phyloP scores from a whole-genome alignment of 768 basidiomycete genomes.

The Mycena venus region DNA sequence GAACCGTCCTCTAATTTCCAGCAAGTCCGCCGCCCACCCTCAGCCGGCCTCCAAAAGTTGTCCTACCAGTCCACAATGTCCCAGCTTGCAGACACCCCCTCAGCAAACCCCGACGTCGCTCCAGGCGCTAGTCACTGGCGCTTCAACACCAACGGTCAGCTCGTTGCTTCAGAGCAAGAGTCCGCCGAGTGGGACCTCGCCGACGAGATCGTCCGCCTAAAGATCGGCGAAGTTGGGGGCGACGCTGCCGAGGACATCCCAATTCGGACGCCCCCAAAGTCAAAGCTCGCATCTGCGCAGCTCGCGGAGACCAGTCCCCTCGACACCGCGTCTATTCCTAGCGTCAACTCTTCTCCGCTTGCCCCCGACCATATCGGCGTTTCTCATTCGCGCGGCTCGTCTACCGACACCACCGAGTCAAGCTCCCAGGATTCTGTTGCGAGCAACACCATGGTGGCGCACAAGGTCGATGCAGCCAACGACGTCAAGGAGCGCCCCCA shows the following conservation, averaged over 20 bases:
- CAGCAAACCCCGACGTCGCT: conserved; percentile 55
- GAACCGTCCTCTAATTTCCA: conserved; percentile 52
- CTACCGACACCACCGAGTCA: conserved; percentile 80
- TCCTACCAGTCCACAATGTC: conserved; percentile 59
- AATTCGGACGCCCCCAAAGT: conserved; percentile 78
- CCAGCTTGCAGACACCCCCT: conserved; percentile 56
- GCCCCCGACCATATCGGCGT: conserved; percentile 73
- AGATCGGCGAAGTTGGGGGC: conserved; percentile 67
- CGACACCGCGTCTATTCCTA: conserved; percentile 79
- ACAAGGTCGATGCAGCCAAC: conserved; percentile 62
- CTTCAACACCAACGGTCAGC: conserved; percentile 72
- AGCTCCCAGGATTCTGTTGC: conserved; percentile 69
- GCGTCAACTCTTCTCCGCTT: conserved; percentile 81
- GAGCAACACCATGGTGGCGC: conserved; percentile 70
- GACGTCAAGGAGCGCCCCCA: conserved; percentile 85
- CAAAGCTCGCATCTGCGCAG: conserved; percentile 68
- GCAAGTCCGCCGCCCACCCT: conserved; percentile 46
- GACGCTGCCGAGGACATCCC: conserved; percentile 67
- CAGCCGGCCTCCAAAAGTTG: conserved; percentile 54
- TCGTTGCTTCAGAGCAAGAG: conserved; percentile 67
- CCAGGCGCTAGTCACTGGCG: conserved; percentile 69
- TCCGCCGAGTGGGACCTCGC: conserved; percentile 78
- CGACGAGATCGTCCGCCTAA: conserved; percentile 80
- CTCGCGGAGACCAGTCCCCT: conserved; percentile 78
- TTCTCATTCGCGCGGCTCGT: conserved; percentile 86